A percentile compares a stretch with the other conserved stretches of the same genome.
Conservation (phyloP, 441 rosid species). For the Gossypium schwendimanii region DNA sequence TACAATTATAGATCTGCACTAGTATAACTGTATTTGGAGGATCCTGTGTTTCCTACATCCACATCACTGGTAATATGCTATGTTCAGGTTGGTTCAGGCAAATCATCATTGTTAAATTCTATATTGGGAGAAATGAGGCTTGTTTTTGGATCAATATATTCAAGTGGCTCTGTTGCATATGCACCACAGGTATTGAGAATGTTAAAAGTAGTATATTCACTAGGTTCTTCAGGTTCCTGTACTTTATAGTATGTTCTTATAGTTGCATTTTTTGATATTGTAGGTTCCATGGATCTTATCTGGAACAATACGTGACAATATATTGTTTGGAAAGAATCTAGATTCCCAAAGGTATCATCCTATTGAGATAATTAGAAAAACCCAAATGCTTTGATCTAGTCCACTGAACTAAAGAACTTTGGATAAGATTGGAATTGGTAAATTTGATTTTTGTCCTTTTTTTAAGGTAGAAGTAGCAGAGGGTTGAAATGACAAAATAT, state of each 20-base stretch:
- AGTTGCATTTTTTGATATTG: slow-evolving; percentile 18
- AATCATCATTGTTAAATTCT: slow-evolving; percentile 77
- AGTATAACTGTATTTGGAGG: not conserved
- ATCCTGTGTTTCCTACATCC: not conserved
- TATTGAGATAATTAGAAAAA: not conserved
- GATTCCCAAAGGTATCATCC: slow-evolving; percentile 55
- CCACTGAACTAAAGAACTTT: not conserved
- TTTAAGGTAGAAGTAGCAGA: not conserved
- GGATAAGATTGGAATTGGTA: not conserved
- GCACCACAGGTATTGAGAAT: slow-evolving; percentile 71
- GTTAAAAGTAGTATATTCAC: slow-evolving; percentile 7
- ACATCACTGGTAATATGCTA: slow-evolving; percentile 14
- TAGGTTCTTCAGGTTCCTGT: slow-evolving; percentile 12
- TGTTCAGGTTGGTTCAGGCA: slow-evolving; percentile 92
- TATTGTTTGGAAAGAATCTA: slow-evolving; percentile 62
- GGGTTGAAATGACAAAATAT: not conserved
- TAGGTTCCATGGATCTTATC: slow-evolving; percentile 94
- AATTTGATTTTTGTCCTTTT: not conserved
- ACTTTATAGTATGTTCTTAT: slow-evolving; percentile 17
- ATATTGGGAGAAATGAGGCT: slow-evolving; percentile 67
- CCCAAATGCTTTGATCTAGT: not conserved
- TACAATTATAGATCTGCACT: not conserved
- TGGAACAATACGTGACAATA: slow-evolving; percentile 79
- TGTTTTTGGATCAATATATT: slow-evolving; percentile 51
- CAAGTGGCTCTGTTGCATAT: slow-evolving; percentile 63